Evolutionary conservation across 108 stramenopile species (phyloP).

Genomic region (Discostella stelligeroides): DNA sequence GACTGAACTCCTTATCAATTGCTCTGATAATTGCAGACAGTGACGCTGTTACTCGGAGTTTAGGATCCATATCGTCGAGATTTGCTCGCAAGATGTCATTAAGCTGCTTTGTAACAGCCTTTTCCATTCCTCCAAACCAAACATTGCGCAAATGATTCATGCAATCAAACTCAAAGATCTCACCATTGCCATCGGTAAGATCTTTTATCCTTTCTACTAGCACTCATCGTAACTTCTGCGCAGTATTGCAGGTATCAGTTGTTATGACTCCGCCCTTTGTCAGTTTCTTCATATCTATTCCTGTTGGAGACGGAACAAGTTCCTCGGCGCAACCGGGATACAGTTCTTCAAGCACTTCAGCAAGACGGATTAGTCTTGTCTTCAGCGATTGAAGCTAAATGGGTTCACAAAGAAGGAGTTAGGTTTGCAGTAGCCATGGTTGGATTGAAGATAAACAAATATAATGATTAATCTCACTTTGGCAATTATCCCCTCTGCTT

Average conservation of each 20-base stretch:
- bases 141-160: slow-evolving; percentile 30
- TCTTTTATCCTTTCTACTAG: too few species aligned
- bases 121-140: slow-evolving; percentile 25
- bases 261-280: slow-evolving; percentile 10
- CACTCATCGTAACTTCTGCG: slow-evolving; percentile 17
- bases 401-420: too few species aligned
- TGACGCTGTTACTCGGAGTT: slow-evolving; percentile 16
- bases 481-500: background rate
- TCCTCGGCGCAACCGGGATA: background rate
- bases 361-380: background rate
- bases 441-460: too few species aligned
- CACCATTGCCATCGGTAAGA: slow-evolving; percentile 5
- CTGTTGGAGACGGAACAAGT: background rate
- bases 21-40: slow-evolving; percentile 19
- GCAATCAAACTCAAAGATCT: slow-evolving; percentile 20
- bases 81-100: slow-evolving; percentile 11
- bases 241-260: slow-evolving; percentile 26
- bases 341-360: background rate
- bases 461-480: background rate
- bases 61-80: slow-evolving; percentile 33
- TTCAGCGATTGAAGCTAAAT: too few species aligned
- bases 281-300: slow-evolving; percentile 17
- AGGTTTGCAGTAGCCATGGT: too few species aligned
- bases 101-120: slow-evolving; percentile 9
- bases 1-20: slow-evolving; percentile 31